A percentile compares a stretch with the other conserved stretches of the same genome.
Conservation (phyloP, 345 rosid species). For the Arabidopsis arenosa region DNA sequence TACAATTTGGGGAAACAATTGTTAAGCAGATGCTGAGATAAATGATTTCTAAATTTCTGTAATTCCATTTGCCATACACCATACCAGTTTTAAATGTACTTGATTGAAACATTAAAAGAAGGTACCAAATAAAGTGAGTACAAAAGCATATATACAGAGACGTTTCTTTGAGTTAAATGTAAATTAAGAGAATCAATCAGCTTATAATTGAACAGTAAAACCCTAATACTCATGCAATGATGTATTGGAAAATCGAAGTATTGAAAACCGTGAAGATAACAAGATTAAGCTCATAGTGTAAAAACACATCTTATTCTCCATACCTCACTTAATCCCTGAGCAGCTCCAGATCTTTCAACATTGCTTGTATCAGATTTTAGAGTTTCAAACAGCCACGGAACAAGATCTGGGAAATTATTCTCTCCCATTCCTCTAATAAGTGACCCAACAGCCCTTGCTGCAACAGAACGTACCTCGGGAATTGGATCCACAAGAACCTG, state of each 20-base stretch:
- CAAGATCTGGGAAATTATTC: conserved; percentile 97
- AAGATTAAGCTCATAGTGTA: background rate
- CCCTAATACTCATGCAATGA: conserved; percentile 9
- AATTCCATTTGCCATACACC: conserved; percentile 19
- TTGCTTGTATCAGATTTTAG: conserved; percentile 95
- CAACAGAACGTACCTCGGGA: conserved; percentile 95
- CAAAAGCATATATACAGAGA: conserved; percentile 6
- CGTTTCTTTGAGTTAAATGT: background rate
- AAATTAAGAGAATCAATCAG: background rate
- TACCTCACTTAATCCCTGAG: conserved; percentile 99
- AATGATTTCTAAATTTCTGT: conserved; percentile 3
- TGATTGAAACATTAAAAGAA: conserved; percentile 3
- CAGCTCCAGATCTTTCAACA: conserved; percentile 99
- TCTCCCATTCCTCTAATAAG: conserved; percentile 95
- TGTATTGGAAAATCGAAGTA: background rate
- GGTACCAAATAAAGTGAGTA: conserved; percentile 1
- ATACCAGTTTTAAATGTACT: conserved; percentile 13
- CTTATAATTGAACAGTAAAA: background rate
- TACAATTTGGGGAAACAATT: conserved; percentile 13
- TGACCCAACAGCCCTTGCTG: conserved; percentile 72
- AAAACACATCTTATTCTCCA: conserved; percentile 31
- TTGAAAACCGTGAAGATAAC: conserved; percentile 2
- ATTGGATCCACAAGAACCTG: conserved; percentile 99
- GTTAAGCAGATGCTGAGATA: conserved; percentile 12
- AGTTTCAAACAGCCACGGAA: conserved; percentile 94